Evolutionary conservation across 2,329 filamentous ascomycete species (phyloP), one percentile per base, ranked within the genome.

Genomic region (Monosporascus sp.): DNA sequence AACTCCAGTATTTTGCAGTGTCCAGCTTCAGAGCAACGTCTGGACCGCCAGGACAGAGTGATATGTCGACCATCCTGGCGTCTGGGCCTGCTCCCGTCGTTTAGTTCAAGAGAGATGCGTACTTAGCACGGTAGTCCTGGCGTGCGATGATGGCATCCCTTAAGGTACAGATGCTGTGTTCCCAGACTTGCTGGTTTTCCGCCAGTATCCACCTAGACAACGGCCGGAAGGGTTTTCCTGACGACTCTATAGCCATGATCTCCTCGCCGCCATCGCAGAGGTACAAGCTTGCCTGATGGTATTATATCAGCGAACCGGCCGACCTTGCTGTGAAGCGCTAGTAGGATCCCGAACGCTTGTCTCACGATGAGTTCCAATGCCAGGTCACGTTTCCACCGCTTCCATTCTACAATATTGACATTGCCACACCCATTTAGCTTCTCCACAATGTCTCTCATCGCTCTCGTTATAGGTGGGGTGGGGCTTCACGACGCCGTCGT

Each of bases 241-340:
- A 77, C 1, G 72, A 70, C 2, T 75, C 70, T 3, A 88, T 71
- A 0, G 76, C 73, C 2, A 71, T 73, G 1, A 68, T 66, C 31
- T 79, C 78, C 53, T 82, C 77, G n/a, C 72, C 68, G 31, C 81
- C 84, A 58, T 88, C 85, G 1, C 75, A 67, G 66, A 81, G 87
- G 63, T 85, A 85, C 1, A 83, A 60, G 3, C 65, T 68, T 1
- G 72, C 58, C 64, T 69, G 46, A 25, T 11, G 7, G 22, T 47
- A 17, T 38, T 17, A 46, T 39, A 27, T 22, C 22, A 14, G 20
- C 25, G 18, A 27, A 35, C 31, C 11, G 31, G 31, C 31, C 31
- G 31, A 35, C 31, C 31, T 4, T 35, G 31, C 31, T 35, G 11
- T 35, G 37, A 37, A 22, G 22, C 5, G 4, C 22, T 24, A 48